phyloP scores from a whole-genome alignment of 2,329 filamentous ascomycete species.

The Clathrospora elynae region DNA sequence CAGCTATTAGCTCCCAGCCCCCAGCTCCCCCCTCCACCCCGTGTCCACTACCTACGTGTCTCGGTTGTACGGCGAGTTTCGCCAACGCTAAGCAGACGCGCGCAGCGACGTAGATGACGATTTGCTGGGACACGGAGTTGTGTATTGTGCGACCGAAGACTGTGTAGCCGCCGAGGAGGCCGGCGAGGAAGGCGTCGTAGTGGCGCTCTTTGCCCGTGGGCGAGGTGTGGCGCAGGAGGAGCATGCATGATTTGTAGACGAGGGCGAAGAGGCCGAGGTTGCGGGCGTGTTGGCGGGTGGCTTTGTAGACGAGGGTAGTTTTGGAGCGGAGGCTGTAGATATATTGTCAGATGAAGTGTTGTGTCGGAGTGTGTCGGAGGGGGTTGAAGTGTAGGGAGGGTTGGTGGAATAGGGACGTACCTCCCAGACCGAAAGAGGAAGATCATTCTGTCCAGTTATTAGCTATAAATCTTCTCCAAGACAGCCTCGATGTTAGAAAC shows the following conservation, averaged over 20 bases:
- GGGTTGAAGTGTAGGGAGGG: background rate
- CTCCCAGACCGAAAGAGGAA: constrained; percentile 93
- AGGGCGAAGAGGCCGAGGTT: constrained; percentile 92
- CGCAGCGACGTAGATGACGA: constrained; percentile 97
- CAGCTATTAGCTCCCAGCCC: constrained; percentile 49
- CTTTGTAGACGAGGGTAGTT: constrained; percentile 74
- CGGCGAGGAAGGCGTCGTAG: constrained; percentile 85
- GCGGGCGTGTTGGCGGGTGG: constrained; percentile 85
- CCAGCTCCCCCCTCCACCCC: constrained; percentile 32
- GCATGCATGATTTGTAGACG: constrained; percentile 84
- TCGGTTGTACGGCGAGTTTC: constrained; percentile 75
- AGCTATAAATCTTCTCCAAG: constrained; percentile 4
- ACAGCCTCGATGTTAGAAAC: constrained; percentile 18
- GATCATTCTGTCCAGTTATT: constrained; percentile 72
- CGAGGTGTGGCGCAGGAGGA: constrained; percentile 67
- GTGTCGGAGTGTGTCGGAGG: background rate
- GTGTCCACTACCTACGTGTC: constrained; percentile 40
- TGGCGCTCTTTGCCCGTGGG: constrained; percentile 64
- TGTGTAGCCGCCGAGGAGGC: constrained; percentile 85
- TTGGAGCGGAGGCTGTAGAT: constrained; percentile 71
- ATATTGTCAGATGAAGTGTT: constrained; percentile 9
- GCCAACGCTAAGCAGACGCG: constrained; percentile 84
- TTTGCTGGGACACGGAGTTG: constrained; percentile 89
- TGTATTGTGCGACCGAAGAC: constrained; percentile 85
- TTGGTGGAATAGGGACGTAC: constrained; percentile 55